Base-by-base conservation (phyloP, 1,139 yeast genomes). In the Barnettozyma hawaiiensis region DNA sequence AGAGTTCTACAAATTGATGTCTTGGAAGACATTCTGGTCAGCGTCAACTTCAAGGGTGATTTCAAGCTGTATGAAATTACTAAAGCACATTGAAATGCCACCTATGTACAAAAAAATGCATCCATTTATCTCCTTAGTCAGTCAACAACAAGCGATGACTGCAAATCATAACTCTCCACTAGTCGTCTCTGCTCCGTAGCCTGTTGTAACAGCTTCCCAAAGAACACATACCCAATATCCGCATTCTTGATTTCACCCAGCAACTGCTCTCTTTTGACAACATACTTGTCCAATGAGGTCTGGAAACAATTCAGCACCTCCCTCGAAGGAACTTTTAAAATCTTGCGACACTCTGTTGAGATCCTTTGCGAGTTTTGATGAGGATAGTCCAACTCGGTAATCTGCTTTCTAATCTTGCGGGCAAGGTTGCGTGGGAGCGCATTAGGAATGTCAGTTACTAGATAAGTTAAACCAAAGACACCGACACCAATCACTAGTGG, bases 351-450 rank as follows among this genome's bases (percentile, higher is more conserved):
- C 59, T 92, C 97, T 52, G 77, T 78, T 0, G 96, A 71, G 10
- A 92, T 76, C 48, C 98, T 72, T 43, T 74, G 75, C 2, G 96
- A 81, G 60, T 90, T 90, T 35, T 70, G 60, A 54, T 85, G 94
- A 10, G 85, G 79, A 55, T 87, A 92, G 47, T 89, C 96, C 55
- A 80, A 64, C 18, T 73, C 76, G 29, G 70, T 67, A 29, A 92
- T 69, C 54, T 83, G 85, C 8, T 59, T 60, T 49, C 75, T 76
- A 51, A 90, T 76, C 62, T 85, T 87, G 42, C 73, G 70, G 0
- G 95, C 87, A 47, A 89, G 73, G 46, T 89, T 89, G 53, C 89
- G 71, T 20, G 96, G 95, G 55, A 86, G 76, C 0, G 97, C 96
- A 53, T 84, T 76, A 2, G 97, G 97, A 15, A 94, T 78, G 60